Evolutionary conservation across 805 yeast genomes (phyloP), one percentile per base, ranked within the genome.

Genomic region (Suhomyces xylopsoci): DNA sequence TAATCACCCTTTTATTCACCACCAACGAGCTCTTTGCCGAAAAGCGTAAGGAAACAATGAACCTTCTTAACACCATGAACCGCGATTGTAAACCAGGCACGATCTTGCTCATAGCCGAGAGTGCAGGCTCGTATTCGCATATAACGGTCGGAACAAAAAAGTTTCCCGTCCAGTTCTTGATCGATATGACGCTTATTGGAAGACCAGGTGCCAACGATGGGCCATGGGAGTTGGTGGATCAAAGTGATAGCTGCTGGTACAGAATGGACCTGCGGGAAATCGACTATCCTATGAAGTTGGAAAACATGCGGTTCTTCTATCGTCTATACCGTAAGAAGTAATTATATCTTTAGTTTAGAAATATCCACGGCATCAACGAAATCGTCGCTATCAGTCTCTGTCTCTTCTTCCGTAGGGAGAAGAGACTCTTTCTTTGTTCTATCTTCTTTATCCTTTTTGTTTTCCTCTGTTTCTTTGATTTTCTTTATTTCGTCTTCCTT

Each of bases 91-190:
- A 68, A 34, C 51, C 66, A 1, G 94, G 92, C 0, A 69, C 89
- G 14, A 66, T 80, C 26, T 67, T 90, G 34, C 72, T 91, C 45
- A 82, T 90, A 22, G 81, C 89, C 1, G 97, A 90, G 62, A 86
- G 94, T 69, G 97, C 97, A 0, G 97, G 97, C 0, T 87, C 96
- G 8, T 90, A 85, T 67, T 88, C 96, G 1, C 85, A 89, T 60
- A 87, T 90, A 38, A 78, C 82, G 2, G 79, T 90, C 43, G 96
- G 96, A 3, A 67, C 81, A 28, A 90, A 87, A 65, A 80, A 74
- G 58, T 90, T 90, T 71, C 97, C 97, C 0, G 85, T 90, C 3
- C 91, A 89, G 58, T 89, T 87, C 60, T 73, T 90, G 40, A 74
- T 91, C 9, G 96, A 90, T 62, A 88, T 86, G 36, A 76, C 89